Evolutionary conservation across 106 monocot species (phyloP), one percentile per base, ranked within the genome.

Genomic region (Dendrobium chrysotoxum): DNA sequence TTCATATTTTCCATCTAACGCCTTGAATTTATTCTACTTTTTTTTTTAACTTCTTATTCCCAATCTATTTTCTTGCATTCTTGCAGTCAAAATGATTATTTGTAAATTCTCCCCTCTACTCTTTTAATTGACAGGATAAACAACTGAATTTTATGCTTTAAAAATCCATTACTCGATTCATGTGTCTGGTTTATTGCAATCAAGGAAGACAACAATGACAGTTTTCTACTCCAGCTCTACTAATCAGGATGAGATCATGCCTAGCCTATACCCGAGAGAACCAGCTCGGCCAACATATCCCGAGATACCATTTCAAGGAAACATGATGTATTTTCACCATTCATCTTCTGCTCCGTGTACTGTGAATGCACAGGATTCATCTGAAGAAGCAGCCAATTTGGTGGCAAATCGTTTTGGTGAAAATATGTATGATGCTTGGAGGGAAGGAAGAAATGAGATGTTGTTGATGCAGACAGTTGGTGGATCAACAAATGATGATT

Each of bases 371-470:
- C 89, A 86, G 40, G 86, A 83, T 28, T 83, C 87, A 46, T 87
- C 86, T 72, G 42, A 75, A 8, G 83, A 53, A 35, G 84, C 47
- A n/a, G 28, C 86, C 21, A 80, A 80, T 61, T 75, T 73, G 38
- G 42, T 83, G 58, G 87, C 79, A 15, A 66, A 66, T 44, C 44
- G 42, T 73, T 67, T 58, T 53, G 26, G 42, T 9, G 80, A 83
- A 20, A 79, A 25, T 31, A 31, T 72, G 26, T 85, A 79, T 40
- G 67, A 83, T 72, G 61, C 67, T 38, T 84, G 84, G 86, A 88
- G 85, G 66, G 88, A 92, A 61, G 82, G 80, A 73, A 86, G 88
- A 77, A 84, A 83, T 73, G 87, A 89, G 67, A 82, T 83, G 84
- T 78, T 88, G 54, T 83, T 88, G 72, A 82, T 87, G 80, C 90